Evolutionary conservation across 805 yeast species (phyloP).

Genomic region (Blastobotrys muscicola): DNA sequence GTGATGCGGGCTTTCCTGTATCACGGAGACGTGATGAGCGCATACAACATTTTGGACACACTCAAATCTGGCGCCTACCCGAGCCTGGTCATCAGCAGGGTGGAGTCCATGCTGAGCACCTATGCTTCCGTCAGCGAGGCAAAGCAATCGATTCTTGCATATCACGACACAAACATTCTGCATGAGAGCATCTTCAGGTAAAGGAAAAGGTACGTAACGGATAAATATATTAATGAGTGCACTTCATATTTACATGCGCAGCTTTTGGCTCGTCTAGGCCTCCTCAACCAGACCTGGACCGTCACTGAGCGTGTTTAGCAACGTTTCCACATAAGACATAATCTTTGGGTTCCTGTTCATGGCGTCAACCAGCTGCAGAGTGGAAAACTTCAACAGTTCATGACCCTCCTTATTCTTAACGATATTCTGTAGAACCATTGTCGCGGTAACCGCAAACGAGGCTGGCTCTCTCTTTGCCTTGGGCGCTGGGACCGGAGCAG

Average conservation of each 20-base stretch:
- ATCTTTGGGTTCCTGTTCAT: slow-evolving; percentile 18
- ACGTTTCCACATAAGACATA: slow-evolving; percentile 17
- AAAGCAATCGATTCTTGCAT: background rate
- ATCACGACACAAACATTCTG: slow-evolving; percentile 4
- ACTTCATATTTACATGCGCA: background rate
- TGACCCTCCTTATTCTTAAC: slow-evolving; percentile 24
- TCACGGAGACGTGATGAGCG: slow-evolving; percentile 16
- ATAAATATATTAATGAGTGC: slow-evolving; percentile 1
- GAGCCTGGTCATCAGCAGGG: slow-evolving; percentile 24
- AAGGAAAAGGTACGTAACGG: too few species aligned
- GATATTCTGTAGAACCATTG: slow-evolving; percentile 29
- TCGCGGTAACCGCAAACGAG: slow-evolving; percentile 26
- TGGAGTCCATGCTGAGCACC: slow-evolving; percentile 9
- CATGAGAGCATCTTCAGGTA: slow-evolving; percentile 20
- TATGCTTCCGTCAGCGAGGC: background rate
- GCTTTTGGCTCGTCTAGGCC: background rate
- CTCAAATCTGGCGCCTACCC: slow-evolving; percentile 22
- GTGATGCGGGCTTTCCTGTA: slow-evolving; percentile 25
- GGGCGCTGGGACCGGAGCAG: slow-evolving; percentile 2
- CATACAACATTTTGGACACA: slow-evolving; percentile 16
- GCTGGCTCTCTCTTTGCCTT: slow-evolving; percentile 17
- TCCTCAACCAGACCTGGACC: slow-evolving; percentile 1
- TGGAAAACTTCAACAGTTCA: slow-evolving; percentile 11
- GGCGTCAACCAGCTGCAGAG: slow-evolving; percentile 16
- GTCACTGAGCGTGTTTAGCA: slow-evolving; percentile 11